Conservation (phyloP, 306 rosid genomes). For the Arachis hypogaea region DNA sequence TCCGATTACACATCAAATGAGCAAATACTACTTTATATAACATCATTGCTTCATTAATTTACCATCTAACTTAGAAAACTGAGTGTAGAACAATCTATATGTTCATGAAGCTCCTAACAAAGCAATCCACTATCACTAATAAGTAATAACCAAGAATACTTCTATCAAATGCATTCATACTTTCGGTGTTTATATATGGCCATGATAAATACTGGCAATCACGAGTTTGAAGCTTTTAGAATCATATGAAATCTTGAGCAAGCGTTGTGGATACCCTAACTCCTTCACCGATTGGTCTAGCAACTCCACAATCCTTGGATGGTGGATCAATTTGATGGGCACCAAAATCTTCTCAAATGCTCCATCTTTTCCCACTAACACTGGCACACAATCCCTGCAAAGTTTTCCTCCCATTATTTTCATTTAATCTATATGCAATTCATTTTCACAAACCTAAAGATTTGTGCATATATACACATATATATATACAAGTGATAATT, state of each 20-base stretch:
- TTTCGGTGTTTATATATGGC: not conserved
- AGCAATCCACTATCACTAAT: too few species aligned
- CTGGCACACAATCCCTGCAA: not conserved
- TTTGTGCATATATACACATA: not conserved
- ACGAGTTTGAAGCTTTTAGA: not conserved
- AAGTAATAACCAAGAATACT: too few species aligned
- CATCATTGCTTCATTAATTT: too few species aligned
- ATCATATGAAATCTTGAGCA: conserved; percentile 3
- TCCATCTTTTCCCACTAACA: not conserved
- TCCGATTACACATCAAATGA: too few species aligned
- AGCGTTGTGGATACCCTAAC: not conserved
- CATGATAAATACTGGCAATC: not conserved
- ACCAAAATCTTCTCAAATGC: not conserved
- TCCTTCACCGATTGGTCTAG: not conserved
- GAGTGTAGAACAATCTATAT: too few species aligned
- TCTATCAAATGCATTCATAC: too few species aligned
- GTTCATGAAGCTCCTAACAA: too few species aligned
- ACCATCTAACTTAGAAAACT: too few species aligned
- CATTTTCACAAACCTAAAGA: not conserved
- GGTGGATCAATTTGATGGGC: conserved; percentile 2
- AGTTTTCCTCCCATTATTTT: not conserved
- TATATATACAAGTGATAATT: not conserved
- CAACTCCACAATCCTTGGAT: not conserved
- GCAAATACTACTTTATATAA: too few species aligned
- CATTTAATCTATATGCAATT: too few species aligned